Evolutionary conservation across 108 stramenopile genomes (phyloP), one percentile per base, ranked within the genome.

Genomic region (Nitzschia sp.): DNA sequence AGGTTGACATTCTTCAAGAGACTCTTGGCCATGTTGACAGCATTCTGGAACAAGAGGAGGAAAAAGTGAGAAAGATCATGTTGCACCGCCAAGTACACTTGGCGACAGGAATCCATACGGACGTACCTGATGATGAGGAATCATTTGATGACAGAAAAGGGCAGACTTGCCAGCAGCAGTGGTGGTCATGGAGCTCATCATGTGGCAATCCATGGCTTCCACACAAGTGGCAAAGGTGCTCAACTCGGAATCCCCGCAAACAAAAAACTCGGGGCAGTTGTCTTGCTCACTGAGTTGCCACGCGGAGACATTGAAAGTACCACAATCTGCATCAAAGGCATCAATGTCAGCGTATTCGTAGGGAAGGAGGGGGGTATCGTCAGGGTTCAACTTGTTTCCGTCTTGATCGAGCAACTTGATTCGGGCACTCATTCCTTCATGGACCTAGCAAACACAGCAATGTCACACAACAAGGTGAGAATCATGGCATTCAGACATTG

Each of bases 11-110:
- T 67, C 12, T 84, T 81, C 10, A 93, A 64, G 25, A 94, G 66
- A 9, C 83, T 54, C 72, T 92, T 94, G 12, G 93, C 93, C 95
- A 96, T 96, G 71, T 94, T 96, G 17, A 93, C 86, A 25, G 93
- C 95, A 61, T 96, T 96, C 63, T 92, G 46, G 3, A 48, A 48
- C n/a, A 48, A 48, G 12, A 43, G 43, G 12, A n/a, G n/a, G n/a
- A n/a, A n/a, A n/a, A n/a, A n/a, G n/a, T n/a, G n/a, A n/a, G n/a
- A n/a, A n/a, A n/a, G n/a, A n/a, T n/a, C n/a, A n/a, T n/a, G n/a
- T n/a, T n/a, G n/a, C n/a, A n/a, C n/a, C n/a, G n/a, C n/a, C n/a
- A n/a, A n/a, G n/a, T n/a, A n/a, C n/a, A n/a, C n/a, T n/a, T n/a
- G n/a, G n/a, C n/a, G n/a, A 43, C 43, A 43, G 12, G 43, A 9